These are phyloP conservation scores for Dothideomycetes sp. DNA, from an alignment of 2,329 filamentous ascomycete genomes.

Conservation along the genomic window DNA sequence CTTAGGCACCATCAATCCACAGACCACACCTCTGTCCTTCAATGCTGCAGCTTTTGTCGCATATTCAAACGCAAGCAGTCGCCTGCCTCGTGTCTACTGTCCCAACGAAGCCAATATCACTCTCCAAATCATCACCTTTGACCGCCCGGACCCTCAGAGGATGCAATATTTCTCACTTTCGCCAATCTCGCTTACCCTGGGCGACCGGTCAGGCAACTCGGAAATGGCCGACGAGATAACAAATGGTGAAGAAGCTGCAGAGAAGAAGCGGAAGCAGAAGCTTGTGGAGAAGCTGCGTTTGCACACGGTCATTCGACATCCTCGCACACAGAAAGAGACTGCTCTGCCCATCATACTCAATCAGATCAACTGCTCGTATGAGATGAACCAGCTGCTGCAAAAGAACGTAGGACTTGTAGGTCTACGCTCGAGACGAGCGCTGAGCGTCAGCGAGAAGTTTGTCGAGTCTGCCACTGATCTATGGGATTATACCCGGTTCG, in stretches of 20 bases:
- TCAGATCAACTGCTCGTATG: conserved; percentile 92
- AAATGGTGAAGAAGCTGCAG: conserved; percentile 62
- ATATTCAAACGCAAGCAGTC: conserved; percentile 38
- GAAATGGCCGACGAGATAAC: conserved; percentile 40
- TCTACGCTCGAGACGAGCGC: conserved; percentile 64
- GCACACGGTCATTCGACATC: conserved; percentile 71
- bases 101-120: conserved; percentile 52
- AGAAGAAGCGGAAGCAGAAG: conserved; percentile 49
- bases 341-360: conserved; percentile 73
- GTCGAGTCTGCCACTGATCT: conserved; percentile 86
- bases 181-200: conserved; percentile 79
- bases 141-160: conserved; percentile 68
- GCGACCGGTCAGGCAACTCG: conserved; percentile 26
- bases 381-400: conserved; percentile 74
- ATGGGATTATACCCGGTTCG: conserved; percentile 61
- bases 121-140: conserved; percentile 81
- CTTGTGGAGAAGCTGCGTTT: conserved; percentile 78
- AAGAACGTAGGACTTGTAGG: conserved; percentile 83
- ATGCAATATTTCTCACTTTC: conserved; percentile 96
- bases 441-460: conserved; percentile 89
- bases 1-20: conserved; percentile 67
- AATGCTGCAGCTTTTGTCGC: conserved; percentile 60
- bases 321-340: conserved; percentile 70
- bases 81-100: conserved; percentile 64
- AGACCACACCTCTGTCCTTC: conserved; percentile 33